A percentile compares a stretch with the other conserved stretches of the same genome.
Conservation (phyloP, 768 basidiomycete species). For the Leccinellum rugosiceps region DNA sequence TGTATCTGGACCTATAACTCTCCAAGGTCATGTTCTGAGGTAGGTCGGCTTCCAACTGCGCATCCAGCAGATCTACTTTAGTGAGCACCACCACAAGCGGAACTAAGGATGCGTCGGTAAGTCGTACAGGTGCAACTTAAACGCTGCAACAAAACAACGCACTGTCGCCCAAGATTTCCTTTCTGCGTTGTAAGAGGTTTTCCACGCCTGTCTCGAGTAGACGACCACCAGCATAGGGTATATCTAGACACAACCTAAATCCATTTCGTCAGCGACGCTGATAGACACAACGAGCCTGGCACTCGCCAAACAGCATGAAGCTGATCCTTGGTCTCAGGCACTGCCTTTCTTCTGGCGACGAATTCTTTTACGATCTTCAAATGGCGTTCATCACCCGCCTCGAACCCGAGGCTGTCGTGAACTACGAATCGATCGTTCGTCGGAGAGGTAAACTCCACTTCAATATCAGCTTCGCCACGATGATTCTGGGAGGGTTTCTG, state of each 20-base stretch:
- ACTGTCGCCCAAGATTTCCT: background rate
- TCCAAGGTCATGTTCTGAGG: background rate
- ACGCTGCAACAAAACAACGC: background rate
- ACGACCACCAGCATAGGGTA: conserved; percentile 11
- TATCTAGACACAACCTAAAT: conserved; percentile 16
- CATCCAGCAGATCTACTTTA: background rate
- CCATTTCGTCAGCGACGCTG: background rate
- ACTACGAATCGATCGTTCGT: background rate
- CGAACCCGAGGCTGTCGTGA: background rate
- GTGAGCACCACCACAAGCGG: no score
- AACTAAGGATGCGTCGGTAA: background rate
- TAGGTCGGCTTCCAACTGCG: conserved; percentile 1
- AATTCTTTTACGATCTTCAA: background rate
- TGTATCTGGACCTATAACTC: background rate
- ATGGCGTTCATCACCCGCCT: background rate
- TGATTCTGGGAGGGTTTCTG: background rate
- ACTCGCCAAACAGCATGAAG: conserved; percentile 15
- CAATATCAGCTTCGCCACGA: background rate
- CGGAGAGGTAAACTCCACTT: background rate
- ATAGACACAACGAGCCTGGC: background rate
- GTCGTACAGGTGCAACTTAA: conserved; percentile 8
- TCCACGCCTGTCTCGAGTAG: conserved; percentile 15
- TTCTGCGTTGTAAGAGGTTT: conserved; percentile 5
- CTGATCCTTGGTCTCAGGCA: conserved; percentile 2
- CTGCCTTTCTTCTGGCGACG: background rate